Evolutionary conservation across 345 rosid species (phyloP), one percentile per base, ranked within the genome.

Genomic region (Eucalyptus coolabah): DNA sequence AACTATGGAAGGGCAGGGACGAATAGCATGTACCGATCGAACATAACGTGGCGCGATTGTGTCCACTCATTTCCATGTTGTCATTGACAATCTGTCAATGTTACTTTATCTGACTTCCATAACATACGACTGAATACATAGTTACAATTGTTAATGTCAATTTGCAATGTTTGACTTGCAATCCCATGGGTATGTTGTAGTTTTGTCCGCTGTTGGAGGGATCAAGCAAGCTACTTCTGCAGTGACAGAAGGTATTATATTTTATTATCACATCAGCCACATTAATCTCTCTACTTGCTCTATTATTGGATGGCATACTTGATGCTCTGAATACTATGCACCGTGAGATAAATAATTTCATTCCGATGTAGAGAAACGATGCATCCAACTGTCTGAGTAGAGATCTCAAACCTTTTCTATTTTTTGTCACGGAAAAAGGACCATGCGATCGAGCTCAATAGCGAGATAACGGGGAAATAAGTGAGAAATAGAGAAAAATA

Each of bases 161-260:
- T 40, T 77, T 7, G 85, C 28, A 40, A 40, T 77, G 8, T 40
- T 77, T 77, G 85, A 77, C 85, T 77, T 77, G 47, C 47, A 11
- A 77, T 40, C 16, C 9, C 85, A 23, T 21, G 85, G 4, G 83
- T 37, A 14, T 37, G 47, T 21, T 50, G 90, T 89, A 95, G 96
- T 95, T 49, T 50, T 94, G 45, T 95, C 95, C 2, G 95, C 95
- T 8, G 94, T 95, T 16, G 94, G 93, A 45, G 95, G 95, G 49
- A 90, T 95, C 86, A 94, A 89, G 87, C n/a, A 89, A 56, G 87
- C 87, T 47, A 50, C 87, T 86, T 86, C 87, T 26, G 37, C 34
- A 28, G 59, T 86, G 54, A 86, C 87, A 6, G 37, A 86, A 86
- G 88, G 56, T 50, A 86, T 11, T 50, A 5, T 53, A 11, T 10